Evolutionary conservation across 75 land plant genomes (phyloP).

Genomic region (Pinus albicaulis): DNA sequence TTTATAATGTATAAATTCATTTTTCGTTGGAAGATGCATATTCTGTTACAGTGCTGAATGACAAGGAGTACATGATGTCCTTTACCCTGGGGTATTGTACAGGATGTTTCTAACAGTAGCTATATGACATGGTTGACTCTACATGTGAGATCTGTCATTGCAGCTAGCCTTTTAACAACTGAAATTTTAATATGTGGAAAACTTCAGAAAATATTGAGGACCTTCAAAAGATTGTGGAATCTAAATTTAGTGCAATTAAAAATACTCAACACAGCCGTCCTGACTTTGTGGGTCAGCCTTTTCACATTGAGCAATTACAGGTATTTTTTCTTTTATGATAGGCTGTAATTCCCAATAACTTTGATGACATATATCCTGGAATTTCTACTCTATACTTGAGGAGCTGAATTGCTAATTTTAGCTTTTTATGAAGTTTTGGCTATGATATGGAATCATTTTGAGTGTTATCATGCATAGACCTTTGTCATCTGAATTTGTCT

Average conservation of each 20-base stretch:
- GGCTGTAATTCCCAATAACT: background rate
- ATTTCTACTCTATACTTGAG: background rate
- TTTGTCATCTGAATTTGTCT: background rate
- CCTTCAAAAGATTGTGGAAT: conserved; percentile 57
- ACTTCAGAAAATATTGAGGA: conserved; percentile 67
- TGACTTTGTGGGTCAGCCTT: conserved; percentile 72
- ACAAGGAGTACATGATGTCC: too few relatives aligned
- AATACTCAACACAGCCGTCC: conserved; percentile 38
- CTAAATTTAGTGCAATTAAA: conserved; percentile 55
- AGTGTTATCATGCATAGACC: background rate
- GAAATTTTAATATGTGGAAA: background rate
- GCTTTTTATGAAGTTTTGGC: background rate
- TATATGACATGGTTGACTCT: background rate
- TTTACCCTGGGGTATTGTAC: background rate
- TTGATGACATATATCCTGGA: background rate
- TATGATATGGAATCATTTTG: background rate
- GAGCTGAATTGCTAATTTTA: background rate
- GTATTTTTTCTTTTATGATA: conserved; percentile 21
- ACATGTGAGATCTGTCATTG: background rate
- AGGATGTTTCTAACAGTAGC: background rate
- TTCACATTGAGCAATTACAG: conserved; percentile 76
- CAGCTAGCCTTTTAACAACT: background rate
- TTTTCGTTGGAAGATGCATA: background rate
- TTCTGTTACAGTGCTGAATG: background rate
- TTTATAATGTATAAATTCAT: background rate